These are phyloP conservation scores for Phialemoniopsis sp. DNA, from an alignment of 2,329 filamentous ascomycete genomes.

Conservation along the genomic window DNA sequence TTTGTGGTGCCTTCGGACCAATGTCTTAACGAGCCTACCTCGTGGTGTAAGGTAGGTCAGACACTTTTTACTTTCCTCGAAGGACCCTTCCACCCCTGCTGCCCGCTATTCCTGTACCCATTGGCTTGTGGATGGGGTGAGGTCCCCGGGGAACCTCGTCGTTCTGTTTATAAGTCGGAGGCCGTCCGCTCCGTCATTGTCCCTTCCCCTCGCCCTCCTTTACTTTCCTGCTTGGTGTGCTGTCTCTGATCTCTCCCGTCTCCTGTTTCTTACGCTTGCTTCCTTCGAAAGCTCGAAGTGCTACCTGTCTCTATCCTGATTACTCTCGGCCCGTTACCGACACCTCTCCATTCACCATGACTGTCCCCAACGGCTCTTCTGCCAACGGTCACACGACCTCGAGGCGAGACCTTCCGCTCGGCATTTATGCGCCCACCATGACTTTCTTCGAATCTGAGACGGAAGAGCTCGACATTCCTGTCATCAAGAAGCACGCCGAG, in stretches of 20 bases:
- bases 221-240: background rate
- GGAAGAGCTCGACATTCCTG: slow-evolving; percentile 77
- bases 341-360: slow-evolving; percentile 21
- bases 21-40: slow-evolving; percentile 16
- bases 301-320: slow-evolving; percentile 8
- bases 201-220: slow-evolving; percentile 7
- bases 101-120: background rate
- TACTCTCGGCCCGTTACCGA: slow-evolving; percentile 3
- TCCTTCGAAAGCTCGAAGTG: too few relatives aligned
- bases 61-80: too few relatives aligned
- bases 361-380: slow-evolving; percentile 20
- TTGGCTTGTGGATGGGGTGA: background rate
- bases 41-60: background rate
- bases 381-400: slow-evolving; percentile 28
- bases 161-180: too few relatives aligned
- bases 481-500: slow-evolving; percentile 76
- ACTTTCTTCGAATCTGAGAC: slow-evolving; percentile 84
- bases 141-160: too few relatives aligned
- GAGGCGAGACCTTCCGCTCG: slow-evolving; percentile 63
- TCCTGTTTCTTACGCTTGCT: too few relatives aligned
- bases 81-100: slow-evolving; percentile 1
- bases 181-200: too few relatives aligned
- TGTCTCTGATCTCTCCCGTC: too few relatives aligned
- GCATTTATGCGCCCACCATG: slow-evolving; percentile 86
- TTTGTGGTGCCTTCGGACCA: slow-evolving; percentile 13